Percentiles rank a stretch among this genome's conserved stretches.
phyloP scores from a whole-genome alignment of 2,329 filamentous ascomycete species.

The Aspergillus melleus region DNA sequence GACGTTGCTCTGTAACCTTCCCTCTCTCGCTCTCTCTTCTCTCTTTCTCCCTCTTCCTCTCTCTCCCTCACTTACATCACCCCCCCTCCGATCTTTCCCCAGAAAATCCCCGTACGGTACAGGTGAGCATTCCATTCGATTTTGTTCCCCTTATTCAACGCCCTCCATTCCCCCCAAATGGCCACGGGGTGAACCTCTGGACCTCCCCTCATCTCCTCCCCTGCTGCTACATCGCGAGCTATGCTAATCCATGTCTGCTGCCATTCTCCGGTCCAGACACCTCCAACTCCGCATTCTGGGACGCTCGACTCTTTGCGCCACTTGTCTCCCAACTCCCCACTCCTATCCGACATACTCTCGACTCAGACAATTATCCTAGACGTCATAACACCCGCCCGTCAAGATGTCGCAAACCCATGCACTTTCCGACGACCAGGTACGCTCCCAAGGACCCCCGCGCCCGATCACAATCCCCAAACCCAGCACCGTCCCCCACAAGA shows the following conservation, averaged over 20 bases:
- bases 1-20: constrained; percentile 3
- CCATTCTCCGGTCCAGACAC: constrained; percentile 6
- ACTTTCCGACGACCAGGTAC: constrained; percentile 95
- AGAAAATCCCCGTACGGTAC: neutral
- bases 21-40: constrained; percentile 2
- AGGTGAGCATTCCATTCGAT: constrained; percentile 1
- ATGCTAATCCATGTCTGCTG: constrained; percentile 19
- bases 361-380: constrained; percentile 3
- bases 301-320: constrained; percentile 16
- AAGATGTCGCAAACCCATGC: constrained; percentile 91
- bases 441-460: constrained; percentile 13
- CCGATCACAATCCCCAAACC: neutral
- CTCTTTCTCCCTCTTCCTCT: neutral
- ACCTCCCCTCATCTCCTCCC: neutral
- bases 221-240: neutral
- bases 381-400: constrained; percentile 36
- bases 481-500: constrained; percentile 20
- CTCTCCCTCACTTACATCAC: neutral
- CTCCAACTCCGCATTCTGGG: constrained; percentile 18
- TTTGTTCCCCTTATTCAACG: neutral
- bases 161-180: neutral
- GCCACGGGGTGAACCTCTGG: neutral
- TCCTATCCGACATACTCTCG: neutral
- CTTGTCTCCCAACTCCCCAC: constrained; percentile 15
- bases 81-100: neutral